These are phyloP conservation scores for Acer saccharum DNA, from an alignment of 345 rosid genomes.

Conservation along the genomic window DNA sequence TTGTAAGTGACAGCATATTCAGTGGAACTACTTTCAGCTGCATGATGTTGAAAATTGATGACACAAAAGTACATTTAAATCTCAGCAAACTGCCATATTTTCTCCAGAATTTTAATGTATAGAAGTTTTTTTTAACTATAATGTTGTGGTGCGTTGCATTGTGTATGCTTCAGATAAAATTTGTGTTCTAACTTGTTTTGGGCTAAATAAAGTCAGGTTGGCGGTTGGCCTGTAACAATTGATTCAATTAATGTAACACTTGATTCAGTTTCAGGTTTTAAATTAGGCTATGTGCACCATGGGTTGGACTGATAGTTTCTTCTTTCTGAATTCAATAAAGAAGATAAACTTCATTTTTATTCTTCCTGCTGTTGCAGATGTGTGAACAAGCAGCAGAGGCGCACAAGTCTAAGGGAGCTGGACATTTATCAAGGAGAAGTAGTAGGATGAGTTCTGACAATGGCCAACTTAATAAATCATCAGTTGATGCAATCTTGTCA, in stretches of 20 bases:
- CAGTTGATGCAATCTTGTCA: slow-evolving; percentile 92
- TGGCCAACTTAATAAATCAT: slow-evolving; percentile 60
- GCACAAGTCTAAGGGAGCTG: slow-evolving; percentile 70
- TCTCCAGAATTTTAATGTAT: not conserved
- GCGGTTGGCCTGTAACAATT: not conserved
- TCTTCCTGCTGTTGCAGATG: slow-evolving; percentile 54
- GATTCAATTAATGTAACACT: not conserved
- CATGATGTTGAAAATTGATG: not conserved
- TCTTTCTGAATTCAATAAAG: slow-evolving; percentile 1
- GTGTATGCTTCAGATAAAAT: not conserved
- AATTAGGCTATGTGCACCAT: not conserved
- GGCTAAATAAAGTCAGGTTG: not conserved
- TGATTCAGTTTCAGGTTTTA: not conserved
- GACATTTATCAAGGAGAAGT: slow-evolving; percentile 68
- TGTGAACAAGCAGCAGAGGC: slow-evolving; percentile 98
- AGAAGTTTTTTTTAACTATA: not conserved
- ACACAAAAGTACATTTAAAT: not conserved
- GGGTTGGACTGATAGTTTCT: slow-evolving; percentile 1
- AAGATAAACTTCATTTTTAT: slow-evolving; percentile 3
- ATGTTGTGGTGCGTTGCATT: not conserved
- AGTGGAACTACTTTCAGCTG: not conserved
- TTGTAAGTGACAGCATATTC: not conserved
- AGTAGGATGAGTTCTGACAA: slow-evolving; percentile 64
- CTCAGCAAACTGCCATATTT: not conserved
- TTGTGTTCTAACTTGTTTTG: not conserved